Evolutionary conservation across 2,329 filamentous ascomycete genomes (phyloP), one percentile per base, ranked within the genome.

Genomic region (Aspergillus oerlinghausenensis): DNA sequence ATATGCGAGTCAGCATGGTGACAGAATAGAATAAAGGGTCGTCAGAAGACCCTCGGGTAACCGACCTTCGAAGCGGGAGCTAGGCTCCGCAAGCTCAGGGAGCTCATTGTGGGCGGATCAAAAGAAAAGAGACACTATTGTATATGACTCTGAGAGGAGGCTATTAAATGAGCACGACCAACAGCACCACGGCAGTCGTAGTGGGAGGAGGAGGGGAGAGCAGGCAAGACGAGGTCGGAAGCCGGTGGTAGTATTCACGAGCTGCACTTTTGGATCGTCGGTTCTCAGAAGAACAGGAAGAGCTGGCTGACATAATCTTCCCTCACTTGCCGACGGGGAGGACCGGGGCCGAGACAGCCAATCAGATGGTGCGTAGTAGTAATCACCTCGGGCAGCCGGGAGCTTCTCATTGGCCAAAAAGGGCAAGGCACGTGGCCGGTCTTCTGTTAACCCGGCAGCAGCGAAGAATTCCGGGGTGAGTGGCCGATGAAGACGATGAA

Each of bases 81-180:
- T 64, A 80, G 66, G 73, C 76, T 80, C 76, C 78, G 76, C 68
- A 79, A 70, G 68, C 76, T 73, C 65, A 75, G 65, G 63, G 77
- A 79, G 73, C 77, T 79, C 79, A 81, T 81, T 64, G 67, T 79
- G 72, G 21, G 61, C 65, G 66, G 67, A 65, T 68, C 60, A 64
- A 61, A 66, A 66, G 63, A 58, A 60, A 62, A 67, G 61, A 62
- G 56, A 61, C 51, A 57, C 57, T 62, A 65, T 62, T 55, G 66
- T 63, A 7, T 65, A 63, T 62, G 60, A 65, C 59, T 55, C 69
- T 64, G 51, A 61, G 54, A 61, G 17, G 25, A 49, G 57, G 55
- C 43, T 56, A 32, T 21, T 43, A 59, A 50, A 51, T 40, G 60
- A 60, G 43, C 56, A 54, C 64, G 62, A 67, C 63, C 63, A 62